Evolutionary conservation across 2,329 filamentous ascomycete species (phyloP), one percentile per base, ranked within the genome.

Genomic region (Arthroderma sp.): DNA sequence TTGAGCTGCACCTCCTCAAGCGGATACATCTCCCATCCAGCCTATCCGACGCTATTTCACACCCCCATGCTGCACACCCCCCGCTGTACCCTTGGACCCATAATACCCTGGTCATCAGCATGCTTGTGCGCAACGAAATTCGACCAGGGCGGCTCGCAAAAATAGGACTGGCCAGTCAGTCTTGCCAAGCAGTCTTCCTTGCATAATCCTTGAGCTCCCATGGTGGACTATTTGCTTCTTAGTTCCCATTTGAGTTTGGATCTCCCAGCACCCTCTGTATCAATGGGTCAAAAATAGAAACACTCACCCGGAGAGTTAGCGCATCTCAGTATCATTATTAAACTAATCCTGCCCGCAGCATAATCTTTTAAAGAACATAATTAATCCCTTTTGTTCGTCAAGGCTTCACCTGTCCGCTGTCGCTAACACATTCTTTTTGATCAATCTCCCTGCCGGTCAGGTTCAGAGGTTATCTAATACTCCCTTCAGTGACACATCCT

Each of bases 81-180:
- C 54, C 38, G 54, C 33, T 35, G 6, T 8, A 41, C 35, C 17
- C 37, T 38, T 55, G 13, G 25, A 33, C 38, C 37, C 37, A 28
- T 55, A 5, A 28, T 23, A 55, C 39, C 23, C 37, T 55, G 37
- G 54, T 31, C 31, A 38, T 7, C 52, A 39, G 52, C 19, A 51
- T 51, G 28, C 44, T 51, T 57, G 49, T n/a, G 55, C 56, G 39
- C 55, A 59, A 41, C 43, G 33, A 41, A 31, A 49, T 37, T 51
- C 35, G 58, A 37, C 39, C 37, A 31, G 56, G 51, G 59, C 57
- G 54, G 51, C 43, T 56, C 49, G 58, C 59, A 59, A 59, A 61
- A 62, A 53, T 59, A 60, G 58, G 49, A 43, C 37, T 55, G 54
- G 15, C 33, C 38, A 23, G 25, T 44, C 35, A 39, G 11, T 41